Evolutionary conservation across 345 rosid species (phyloP).

Genomic region (Mercurialis annua): DNA sequence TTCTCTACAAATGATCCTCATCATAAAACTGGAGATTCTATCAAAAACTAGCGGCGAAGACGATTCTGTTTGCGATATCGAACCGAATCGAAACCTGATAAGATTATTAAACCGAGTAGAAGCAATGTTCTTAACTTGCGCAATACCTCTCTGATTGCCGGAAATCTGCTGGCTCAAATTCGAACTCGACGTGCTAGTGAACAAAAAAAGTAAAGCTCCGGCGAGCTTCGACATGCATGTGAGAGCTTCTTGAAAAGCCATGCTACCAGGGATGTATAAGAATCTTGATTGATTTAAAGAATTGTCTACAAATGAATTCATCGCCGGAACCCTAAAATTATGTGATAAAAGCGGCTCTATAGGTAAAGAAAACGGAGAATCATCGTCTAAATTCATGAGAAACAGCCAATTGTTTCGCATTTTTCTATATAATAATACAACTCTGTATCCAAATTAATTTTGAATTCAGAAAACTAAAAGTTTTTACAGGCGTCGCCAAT

Average conservation of each 20-base stretch:
- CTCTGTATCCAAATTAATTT: not conserved
- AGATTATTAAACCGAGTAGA: conserved; percentile 27
- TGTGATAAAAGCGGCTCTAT: conserved; percentile 41
- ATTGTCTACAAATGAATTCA: conserved; percentile 38
- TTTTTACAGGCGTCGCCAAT: not conserved
- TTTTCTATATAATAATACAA: not conserved
- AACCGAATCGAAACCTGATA: conserved; percentile 30
- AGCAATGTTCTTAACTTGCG: conserved; percentile 33
- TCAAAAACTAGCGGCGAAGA: conserved; percentile 34
- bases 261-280: conserved; percentile 42
- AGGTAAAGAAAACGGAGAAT: conserved; percentile 42
- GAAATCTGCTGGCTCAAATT: conserved; percentile 38
- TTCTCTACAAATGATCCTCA: conserved; percentile 52
- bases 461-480: conserved; percentile 18
- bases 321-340: conserved; percentile 38
- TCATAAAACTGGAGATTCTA: conserved; percentile 41
- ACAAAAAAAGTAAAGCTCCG: conserved; percentile 51
- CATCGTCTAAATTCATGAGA: conserved; percentile 50
- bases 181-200: conserved; percentile 46
- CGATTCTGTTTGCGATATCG: conserved; percentile 28
- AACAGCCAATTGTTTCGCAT: conserved; percentile 46
- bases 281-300: conserved; percentile 31
- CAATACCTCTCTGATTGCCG: conserved; percentile 29
- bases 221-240: conserved; percentile 59
- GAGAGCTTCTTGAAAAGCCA: conserved; percentile 55